Evolutionary conservation across 768 basidiomycete genomes (phyloP), one percentile per base, ranked within the genome.

Genomic region (Trametopsis cervina): DNA sequence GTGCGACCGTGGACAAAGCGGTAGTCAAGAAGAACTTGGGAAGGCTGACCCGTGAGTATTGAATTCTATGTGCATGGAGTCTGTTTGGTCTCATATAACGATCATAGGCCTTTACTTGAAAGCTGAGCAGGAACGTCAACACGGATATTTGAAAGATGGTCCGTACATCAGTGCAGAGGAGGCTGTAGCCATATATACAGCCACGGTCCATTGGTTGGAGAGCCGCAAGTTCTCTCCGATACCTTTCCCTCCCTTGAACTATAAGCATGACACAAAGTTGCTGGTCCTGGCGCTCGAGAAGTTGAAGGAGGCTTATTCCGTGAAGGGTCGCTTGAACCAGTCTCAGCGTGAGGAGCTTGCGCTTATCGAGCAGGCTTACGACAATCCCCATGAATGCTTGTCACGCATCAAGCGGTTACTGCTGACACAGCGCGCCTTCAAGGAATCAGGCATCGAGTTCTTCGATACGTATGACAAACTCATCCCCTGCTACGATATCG

Each of bases 21-120:
- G 95, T 99, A 39, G 92, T 95, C 13, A 95, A 97, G 76, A 98
- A 99, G 81, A 99, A 99, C 65, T 72, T 99, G 36, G 96, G 96
- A 52, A 89, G 96, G 61, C 81, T 99, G 43, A 99, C 96, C 54
- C 91, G 96, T 83, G 50, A 58, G 78, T 69, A 33, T 33, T 33
- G 29, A 33, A n/a, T n/a, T n/a, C n/a, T n/a, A n/a, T n/a, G n/a
- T n/a, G n/a, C n/a, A n/a, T n/a, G n/a, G n/a, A n/a, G n/a, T n/a
- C n/a, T n/a, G n/a, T n/a, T n/a, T n/a, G n/a, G n/a, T n/a, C n/a
- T n/a, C n/a, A n/a, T 33, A 7, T 33, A 7, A 15, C 29, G 7
- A 33, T 15, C 15, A 7, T 33, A 83, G 81, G 82, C 54, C 77
- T 99, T 2, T 99, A 97, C 66, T 75, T 98, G 58, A 99, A 99